A percentile compares a stretch with the other conserved stretches of the same genome.
Evolutionary conservation across 2,329 filamentous ascomycete genomes (phyloP).

Genomic region (Penicillium frequentans): DNA sequence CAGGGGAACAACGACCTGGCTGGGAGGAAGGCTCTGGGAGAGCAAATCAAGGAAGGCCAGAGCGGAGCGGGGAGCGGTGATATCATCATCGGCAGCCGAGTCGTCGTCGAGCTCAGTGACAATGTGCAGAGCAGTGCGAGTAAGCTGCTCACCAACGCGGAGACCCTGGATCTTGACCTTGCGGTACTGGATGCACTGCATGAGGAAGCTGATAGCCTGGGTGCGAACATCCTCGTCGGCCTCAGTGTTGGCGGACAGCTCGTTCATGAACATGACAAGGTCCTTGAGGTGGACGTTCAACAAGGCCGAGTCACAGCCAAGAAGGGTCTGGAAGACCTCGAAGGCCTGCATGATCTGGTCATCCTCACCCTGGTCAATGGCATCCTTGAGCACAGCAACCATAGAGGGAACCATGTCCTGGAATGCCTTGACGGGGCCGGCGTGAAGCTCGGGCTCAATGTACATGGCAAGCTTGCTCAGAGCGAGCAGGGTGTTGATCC

Average conservation of each 20-base stretch:
- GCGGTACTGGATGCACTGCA: constrained; percentile 86
- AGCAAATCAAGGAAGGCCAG: constrained; percentile 87
- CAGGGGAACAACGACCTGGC: constrained; percentile 89
- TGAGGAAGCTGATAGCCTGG: constrained; percentile 90
- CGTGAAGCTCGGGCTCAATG: constrained; percentile 82
- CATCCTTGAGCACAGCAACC: constrained; percentile 84
- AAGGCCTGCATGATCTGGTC: constrained; percentile 88
- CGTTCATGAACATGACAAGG: constrained; percentile 90
- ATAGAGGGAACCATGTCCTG: constrained; percentile 81
- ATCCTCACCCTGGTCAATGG: constrained; percentile 77
- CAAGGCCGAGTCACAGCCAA: constrained; percentile 84
- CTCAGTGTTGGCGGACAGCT: constrained; percentile 73
- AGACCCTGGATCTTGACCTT: constrained; percentile 94
- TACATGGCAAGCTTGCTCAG: constrained; percentile 85
- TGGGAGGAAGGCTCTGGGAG: constrained; percentile 82
- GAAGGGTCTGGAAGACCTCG: constrained; percentile 93
- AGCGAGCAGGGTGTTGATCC: constrained; percentile 90
- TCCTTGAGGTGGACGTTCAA: constrained; percentile 85
- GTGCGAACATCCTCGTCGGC: constrained; percentile 82
- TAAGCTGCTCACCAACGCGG: constrained; percentile 82
- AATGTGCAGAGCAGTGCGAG: constrained; percentile 83
- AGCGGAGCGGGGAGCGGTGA: constrained; percentile 80
- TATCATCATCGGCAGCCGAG: constrained; percentile 73
- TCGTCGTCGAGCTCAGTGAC: constrained; percentile 78
- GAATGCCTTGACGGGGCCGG: constrained; percentile 69